Percentiles rank a stretch among this genome's conserved stretches.
Conservation (phyloP, 2,329 filamentous ascomycete species). For the Fusarium zealandicum region DNA sequence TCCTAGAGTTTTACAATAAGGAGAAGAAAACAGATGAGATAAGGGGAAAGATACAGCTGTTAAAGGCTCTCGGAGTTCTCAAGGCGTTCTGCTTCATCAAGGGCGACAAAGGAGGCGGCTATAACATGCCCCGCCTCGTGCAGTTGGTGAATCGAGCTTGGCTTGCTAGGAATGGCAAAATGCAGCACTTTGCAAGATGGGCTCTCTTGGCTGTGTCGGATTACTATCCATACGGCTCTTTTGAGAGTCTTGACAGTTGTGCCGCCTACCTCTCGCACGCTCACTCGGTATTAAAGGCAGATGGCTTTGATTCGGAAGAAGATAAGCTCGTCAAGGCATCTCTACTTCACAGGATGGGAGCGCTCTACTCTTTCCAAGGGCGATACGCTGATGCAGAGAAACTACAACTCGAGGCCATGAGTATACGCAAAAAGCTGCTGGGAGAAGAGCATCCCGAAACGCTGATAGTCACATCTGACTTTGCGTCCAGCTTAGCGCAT, state of each 20-base stretch:
- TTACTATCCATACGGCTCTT: constrained; percentile 28
- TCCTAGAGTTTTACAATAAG: constrained; percentile 17
- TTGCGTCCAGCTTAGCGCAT: not conserved
- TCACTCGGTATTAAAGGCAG: constrained; percentile 23
- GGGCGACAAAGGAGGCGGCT: constrained; percentile 12
- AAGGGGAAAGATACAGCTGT: not conserved
- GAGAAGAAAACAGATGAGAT: accelerated
- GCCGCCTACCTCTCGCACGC: constrained; percentile 39
- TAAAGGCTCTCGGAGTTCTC: constrained; percentile 15
- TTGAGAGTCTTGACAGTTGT: constrained; percentile 29
- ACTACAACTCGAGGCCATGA: accelerated
- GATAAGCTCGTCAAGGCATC: constrained; percentile 13
- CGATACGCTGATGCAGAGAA: not conserved
- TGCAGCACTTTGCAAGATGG: constrained; percentile 17
- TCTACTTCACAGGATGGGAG: constrained; percentile 13
- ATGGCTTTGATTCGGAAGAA: constrained; percentile 14
- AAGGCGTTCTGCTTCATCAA: constrained; percentile 44
- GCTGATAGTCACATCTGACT: not conserved
- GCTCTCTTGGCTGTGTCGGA: constrained; percentile 34
- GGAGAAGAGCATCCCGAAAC: constrained; percentile 10
- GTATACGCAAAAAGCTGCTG: not conserved
- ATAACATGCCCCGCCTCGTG: constrained; percentile 47
- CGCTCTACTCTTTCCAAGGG: not conserved
- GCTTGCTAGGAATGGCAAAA: constrained; percentile 22
- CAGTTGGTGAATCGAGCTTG: constrained; percentile 45